phyloP scores from a whole-genome alignment of 1,284 basidiomycete species.

The Psilocybe mexicana region DNA sequence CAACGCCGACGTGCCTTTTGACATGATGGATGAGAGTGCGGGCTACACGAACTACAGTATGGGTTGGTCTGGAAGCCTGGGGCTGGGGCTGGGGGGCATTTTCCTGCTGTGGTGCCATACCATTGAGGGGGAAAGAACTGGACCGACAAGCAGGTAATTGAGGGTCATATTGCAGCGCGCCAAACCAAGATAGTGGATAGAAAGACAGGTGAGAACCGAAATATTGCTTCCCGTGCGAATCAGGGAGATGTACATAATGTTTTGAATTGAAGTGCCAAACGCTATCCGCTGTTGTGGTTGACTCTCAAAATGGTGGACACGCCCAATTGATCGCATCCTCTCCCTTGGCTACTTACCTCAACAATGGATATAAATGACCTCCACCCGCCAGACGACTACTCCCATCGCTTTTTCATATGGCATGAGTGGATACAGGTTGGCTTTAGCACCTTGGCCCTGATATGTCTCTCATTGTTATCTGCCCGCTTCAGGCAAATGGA shows the following conservation, averaged over 20 bases:
- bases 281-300: constrained; percentile 20
- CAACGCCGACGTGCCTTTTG: constrained; percentile 56
- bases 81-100: constrained; percentile 8
- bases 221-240: constrained; percentile 32
- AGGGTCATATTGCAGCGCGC: constrained; percentile 29
- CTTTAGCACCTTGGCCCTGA: neutral
- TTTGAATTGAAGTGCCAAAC: constrained; percentile 10
- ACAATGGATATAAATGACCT: constrained; percentile 70
- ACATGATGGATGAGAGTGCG: constrained; percentile 40
- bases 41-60: constrained; percentile 12
- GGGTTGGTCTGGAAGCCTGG: constrained; percentile 9
- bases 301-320: constrained; percentile 12
- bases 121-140: constrained; percentile 19
- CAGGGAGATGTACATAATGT: constrained; percentile 7
- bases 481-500: constrained; percentile 58
- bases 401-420: constrained; percentile 82
- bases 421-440: constrained; percentile 80
- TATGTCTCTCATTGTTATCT: constrained; percentile 13
- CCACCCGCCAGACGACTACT: constrained; percentile 77
- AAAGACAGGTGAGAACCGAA: constrained; percentile 27
- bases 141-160: constrained; percentile 16
- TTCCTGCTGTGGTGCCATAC: constrained; percentile 19
- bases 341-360: constrained; percentile 18
- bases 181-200: constrained; percentile 34
- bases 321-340: constrained; percentile 9